These are phyloP conservation scores for Amyloporia xantha DNA, from an alignment of 768 basidiomycete genomes.

Conservation along the genomic window DNA sequence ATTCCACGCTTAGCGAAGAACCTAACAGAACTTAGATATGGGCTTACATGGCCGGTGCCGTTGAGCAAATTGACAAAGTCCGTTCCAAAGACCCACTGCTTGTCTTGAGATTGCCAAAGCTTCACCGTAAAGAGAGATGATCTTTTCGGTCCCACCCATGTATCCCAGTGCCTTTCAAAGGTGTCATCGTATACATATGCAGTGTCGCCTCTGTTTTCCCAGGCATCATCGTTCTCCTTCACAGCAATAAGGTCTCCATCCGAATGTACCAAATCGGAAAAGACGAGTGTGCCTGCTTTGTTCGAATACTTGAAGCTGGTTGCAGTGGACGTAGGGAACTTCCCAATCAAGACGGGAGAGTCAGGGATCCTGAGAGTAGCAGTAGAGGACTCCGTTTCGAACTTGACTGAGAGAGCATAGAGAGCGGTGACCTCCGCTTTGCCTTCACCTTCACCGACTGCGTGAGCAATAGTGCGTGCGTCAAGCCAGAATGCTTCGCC, in stretches of 20 bases:
- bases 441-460: slow-evolving; percentile 45
- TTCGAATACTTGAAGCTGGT: slow-evolving; percentile 65
- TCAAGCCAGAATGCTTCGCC: slow-evolving; percentile 81
- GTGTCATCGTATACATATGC: slow-evolving; percentile 48
- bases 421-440: slow-evolving; percentile 47
- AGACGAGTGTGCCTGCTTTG: slow-evolving; percentile 59
- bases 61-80: slow-evolving; percentile 54
- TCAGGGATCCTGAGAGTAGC: slow-evolving; percentile 30
- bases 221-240: slow-evolving; percentile 61
- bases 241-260: slow-evolving; percentile 69
- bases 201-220: slow-evolving; percentile 64
- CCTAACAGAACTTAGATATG: background rate
- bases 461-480: slow-evolving; percentile 61
- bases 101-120: slow-evolving; percentile 40
- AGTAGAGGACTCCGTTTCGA: slow-evolving; percentile 27
- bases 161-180: slow-evolving; percentile 49
- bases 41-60: slow-evolving; percentile 63
- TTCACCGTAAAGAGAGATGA: slow-evolving; percentile 66
- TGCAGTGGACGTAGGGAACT: slow-evolving; percentile 60
- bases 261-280: slow-evolving; percentile 77
- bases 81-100: slow-evolving; percentile 47
- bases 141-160: slow-evolving; percentile 68
- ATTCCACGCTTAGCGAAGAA: background rate
- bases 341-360: slow-evolving; percentile 46
- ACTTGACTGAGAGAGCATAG: slow-evolving; percentile 51